Conservation (phyloP, 164 flowering plant genomes). For the Stephania japonica region DNA sequence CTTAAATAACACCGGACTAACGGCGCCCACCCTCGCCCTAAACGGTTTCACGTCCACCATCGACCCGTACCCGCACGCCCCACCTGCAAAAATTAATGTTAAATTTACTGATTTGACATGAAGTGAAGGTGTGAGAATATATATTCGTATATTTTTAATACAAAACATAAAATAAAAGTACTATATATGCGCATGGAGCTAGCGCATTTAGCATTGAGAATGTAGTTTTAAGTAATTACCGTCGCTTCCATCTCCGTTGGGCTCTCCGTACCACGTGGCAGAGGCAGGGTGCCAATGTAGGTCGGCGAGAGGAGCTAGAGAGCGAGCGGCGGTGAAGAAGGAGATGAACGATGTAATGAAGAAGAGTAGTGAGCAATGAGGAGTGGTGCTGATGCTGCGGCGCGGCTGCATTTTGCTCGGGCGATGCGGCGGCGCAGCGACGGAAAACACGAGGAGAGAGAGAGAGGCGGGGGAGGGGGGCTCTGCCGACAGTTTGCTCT, state of each 20-base stretch:
- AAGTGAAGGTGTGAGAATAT: too few relatives aligned
- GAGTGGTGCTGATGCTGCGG: slow-evolving; percentile 7
- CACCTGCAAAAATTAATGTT: slow-evolving; percentile 42
- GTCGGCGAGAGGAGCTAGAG: slow-evolving; percentile 19
- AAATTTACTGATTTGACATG: too few relatives aligned
- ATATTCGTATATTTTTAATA: too few relatives aligned
- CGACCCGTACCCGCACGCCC: slow-evolving; percentile 95
- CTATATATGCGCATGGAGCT: too few relatives aligned
- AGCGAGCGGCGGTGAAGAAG: slow-evolving; percentile 3
- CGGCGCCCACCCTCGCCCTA: slow-evolving; percentile 84
- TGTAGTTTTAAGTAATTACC: slow-evolving; percentile 30
- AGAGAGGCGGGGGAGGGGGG: too few relatives aligned
- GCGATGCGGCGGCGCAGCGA: not conserved
- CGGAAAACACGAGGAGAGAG: slow-evolving; percentile 1
- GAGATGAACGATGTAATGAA: slow-evolving; percentile 9
- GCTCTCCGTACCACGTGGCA: slow-evolving; percentile 98
- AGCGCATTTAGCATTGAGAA: too few relatives aligned
- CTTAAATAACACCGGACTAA: slow-evolving; percentile 73
- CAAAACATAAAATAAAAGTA: too few relatives aligned
- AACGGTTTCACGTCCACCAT: slow-evolving; percentile 86
- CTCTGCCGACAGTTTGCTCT: slow-evolving; percentile 21
- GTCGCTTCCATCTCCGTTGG: slow-evolving; percentile 89
- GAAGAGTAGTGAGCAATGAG: not conserved
- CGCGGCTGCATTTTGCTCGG: slow-evolving; percentile 29
- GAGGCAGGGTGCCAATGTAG: slow-evolving; percentile 74